Conservation (phyloP, 2,329 filamentous ascomycete genomes). For the Aspergillus unguis region DNA sequence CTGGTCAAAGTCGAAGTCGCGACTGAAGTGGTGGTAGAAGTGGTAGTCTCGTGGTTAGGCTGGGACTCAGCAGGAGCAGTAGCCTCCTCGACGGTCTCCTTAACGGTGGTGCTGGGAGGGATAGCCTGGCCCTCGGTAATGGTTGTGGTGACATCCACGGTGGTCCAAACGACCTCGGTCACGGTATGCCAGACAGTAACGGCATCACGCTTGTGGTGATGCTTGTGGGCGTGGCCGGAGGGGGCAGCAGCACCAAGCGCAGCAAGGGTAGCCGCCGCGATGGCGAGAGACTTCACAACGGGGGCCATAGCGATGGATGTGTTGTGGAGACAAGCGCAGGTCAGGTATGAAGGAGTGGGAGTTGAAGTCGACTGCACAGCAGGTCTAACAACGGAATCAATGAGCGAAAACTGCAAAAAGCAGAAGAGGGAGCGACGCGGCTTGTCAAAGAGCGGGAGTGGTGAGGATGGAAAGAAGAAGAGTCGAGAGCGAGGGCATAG, state of each 20-base stretch:
- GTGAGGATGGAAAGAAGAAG: constrained; percentile 7
- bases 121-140: constrained; percentile 39
- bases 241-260: constrained; percentile 31
- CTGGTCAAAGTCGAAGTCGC: neutral
- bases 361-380: constrained; percentile 21
- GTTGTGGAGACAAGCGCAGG: constrained; percentile 1
- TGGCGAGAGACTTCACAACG: constrained; percentile 35
- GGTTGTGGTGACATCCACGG: constrained; percentile 48
- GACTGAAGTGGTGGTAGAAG: neutral
- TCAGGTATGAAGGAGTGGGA: constrained; percentile 11
- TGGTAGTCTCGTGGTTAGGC: constrained; percentile 14
- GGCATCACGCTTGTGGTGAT: constrained; percentile 36
- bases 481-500: constrained; percentile 5
- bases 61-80: constrained; percentile 18
- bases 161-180: constrained; percentile 47
- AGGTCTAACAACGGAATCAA: constrained; percentile 13
- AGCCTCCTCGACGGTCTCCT: constrained; percentile 7
- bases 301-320: constrained; percentile 30
- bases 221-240: constrained; percentile 5
- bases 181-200: constrained; percentile 50
- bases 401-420: constrained; percentile 10
- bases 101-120: constrained; percentile 9
- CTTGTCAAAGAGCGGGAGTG: constrained; percentile 14
- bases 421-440: constrained; percentile 18
- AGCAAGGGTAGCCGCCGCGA: constrained; percentile 36